Percentiles rank a stretch among this genome's conserved stretches.
Evolutionary conservation across 305 asterid species (phyloP).

Genomic region (Fraxinus velutina): DNA sequence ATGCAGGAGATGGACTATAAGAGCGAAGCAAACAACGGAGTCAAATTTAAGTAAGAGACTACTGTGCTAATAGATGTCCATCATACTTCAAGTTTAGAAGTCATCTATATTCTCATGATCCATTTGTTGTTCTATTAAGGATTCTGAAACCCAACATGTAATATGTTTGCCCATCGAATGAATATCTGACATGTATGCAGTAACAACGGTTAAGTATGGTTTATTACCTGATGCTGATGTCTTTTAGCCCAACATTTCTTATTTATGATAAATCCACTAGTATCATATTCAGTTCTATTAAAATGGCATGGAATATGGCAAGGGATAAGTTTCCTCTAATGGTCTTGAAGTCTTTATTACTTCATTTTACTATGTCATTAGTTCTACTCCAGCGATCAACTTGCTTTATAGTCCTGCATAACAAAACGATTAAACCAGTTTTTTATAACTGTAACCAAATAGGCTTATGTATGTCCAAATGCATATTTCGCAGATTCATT

Average conservation of each 20-base stretch:
- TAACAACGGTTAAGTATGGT: neutral
- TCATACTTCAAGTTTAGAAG: constrained; percentile 14
- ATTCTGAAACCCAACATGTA: constrained; percentile 8
- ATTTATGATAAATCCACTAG: neutral
- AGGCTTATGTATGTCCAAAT: constrained; percentile 3
- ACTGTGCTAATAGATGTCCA: constrained; percentile 11
- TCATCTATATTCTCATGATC: neutral
- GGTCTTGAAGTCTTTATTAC: neutral
- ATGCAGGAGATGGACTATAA: constrained; percentile 99
- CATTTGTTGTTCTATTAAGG: neutral
- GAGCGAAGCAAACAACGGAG: constrained; percentile 82
- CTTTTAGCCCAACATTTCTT: neutral
- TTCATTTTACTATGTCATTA: neutral
- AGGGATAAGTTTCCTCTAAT: neutral
- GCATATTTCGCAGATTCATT: constrained; percentile 18
- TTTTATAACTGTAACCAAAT: neutral
- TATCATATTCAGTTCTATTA: neutral
- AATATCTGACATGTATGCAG: constrained; percentile 7
- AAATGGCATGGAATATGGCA: neutral
- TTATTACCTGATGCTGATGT: neutral
- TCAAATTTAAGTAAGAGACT: constrained; percentile 66
- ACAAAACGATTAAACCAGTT: neutral
- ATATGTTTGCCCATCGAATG: neutral
- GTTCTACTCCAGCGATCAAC: neutral
- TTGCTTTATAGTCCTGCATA: neutral